A percentile compares a stretch with the other conserved stretches of the same genome.
Conservation (phyloP, 345 rosid species). For the Lumnitzera littorea region DNA sequence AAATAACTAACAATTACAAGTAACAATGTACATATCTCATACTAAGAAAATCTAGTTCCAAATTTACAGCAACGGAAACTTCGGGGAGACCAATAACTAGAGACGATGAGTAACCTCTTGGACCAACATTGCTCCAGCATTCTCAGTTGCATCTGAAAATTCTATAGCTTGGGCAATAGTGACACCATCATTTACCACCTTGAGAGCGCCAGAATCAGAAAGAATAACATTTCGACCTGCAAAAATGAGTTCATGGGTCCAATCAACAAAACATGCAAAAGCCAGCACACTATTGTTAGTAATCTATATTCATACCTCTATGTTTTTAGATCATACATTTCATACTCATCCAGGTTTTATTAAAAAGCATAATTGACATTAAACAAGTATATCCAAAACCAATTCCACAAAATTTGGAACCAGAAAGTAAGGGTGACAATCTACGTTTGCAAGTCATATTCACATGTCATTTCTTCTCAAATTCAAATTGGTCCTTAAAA, state of each 20-base stretch:
- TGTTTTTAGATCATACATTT: too few species aligned
- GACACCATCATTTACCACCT: slow-evolving; percentile 81
- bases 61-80: background rate
- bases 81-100: slow-evolving; percentile 18
- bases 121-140: slow-evolving; percentile 67
- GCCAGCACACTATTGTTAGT: too few species aligned
- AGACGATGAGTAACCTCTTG: slow-evolving; percentile 85
- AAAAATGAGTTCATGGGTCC: background rate
- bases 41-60: background rate
- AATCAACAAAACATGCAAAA: too few species aligned
- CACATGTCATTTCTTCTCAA: too few species aligned
- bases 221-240: slow-evolving; percentile 83
- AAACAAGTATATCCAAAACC: too few species aligned
- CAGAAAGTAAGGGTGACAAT: too few species aligned
- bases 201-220: slow-evolving; percentile 46
- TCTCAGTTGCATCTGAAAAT: slow-evolving; percentile 69
- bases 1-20: background rate
- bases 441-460: too few species aligned
- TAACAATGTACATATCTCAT: background rate
- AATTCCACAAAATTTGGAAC: too few species aligned
- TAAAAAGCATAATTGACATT: too few species aligned
- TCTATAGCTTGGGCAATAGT: slow-evolving; percentile 33
- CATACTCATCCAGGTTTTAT: too few species aligned
- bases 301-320: too few species aligned
- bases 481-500: too few species aligned